Conservation (phyloP, 768 basidiomycete genomes). For the Chiua virens region DNA sequence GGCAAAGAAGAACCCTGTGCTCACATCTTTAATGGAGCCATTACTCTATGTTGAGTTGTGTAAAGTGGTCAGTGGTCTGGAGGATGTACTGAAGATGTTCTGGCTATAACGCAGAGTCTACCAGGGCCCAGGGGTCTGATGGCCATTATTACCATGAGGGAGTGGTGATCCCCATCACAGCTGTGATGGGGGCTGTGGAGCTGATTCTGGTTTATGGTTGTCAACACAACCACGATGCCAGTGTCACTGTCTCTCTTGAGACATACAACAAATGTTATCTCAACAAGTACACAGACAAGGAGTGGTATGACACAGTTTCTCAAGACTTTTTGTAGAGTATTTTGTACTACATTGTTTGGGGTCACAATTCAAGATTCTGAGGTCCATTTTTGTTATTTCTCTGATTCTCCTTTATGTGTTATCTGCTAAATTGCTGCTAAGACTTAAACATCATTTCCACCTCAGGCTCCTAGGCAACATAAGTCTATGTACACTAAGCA, state of each 20-base stretch:
- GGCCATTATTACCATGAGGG: neutral
- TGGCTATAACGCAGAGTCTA: neutral
- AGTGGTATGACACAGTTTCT: neutral
- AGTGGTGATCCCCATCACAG: neutral
- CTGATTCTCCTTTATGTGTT: no score
- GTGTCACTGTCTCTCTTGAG: neutral
- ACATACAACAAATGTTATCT: neutral
- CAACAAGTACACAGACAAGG: neutral
- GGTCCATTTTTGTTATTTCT: no score
- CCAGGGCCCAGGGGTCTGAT: neutral
- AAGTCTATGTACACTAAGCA: no score
- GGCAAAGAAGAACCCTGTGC: no score
- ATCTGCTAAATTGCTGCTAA: no score
- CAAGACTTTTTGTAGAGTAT: neutral
- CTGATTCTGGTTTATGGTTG: neutral
- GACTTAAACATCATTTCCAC: no score
- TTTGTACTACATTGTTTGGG: neutral
- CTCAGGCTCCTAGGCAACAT: no score
- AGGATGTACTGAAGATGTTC: neutral
- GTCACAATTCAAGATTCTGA: no score
- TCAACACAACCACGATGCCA: neutral
- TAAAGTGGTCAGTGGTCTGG: no score
- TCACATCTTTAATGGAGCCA: no score
- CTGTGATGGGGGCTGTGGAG: neutral
- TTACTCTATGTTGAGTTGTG: no score